A percentile compares a stretch with the other conserved stretches of the same genome.
phyloP scores from a whole-genome alignment of 1,139 yeast species.

The Yamadazyma triangularis region DNA sequence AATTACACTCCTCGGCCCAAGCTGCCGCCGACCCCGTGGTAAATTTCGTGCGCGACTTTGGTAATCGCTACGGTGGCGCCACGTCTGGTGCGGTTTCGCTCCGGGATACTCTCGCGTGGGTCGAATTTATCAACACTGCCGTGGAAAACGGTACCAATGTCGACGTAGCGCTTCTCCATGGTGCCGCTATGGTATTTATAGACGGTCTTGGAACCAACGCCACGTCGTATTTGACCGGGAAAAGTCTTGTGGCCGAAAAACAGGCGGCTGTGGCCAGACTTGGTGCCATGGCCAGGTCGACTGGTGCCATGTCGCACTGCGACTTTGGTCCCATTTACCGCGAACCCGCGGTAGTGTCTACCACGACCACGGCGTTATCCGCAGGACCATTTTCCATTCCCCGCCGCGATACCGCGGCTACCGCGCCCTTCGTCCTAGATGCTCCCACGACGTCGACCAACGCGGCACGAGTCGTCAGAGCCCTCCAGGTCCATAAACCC shows the following conservation, averaged over 20 bases:
- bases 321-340: slow-evolving; percentile 29
- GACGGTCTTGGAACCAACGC: slow-evolving; percentile 92
- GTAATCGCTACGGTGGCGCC: slow-evolving; percentile 63
- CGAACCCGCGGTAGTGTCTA: slow-evolving; percentile 16
- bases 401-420: slow-evolving; percentile 19
- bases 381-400: slow-evolving; percentile 53
- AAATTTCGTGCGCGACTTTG: slow-evolving; percentile 79
- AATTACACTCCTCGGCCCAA: slow-evolving; percentile 30
- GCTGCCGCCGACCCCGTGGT: slow-evolving; percentile 53
- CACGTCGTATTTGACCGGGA: slow-evolving; percentile 76
- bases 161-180: slow-evolving; percentile 60
- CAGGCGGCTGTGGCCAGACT: slow-evolving; percentile 53
- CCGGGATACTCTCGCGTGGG: slow-evolving; percentile 94
- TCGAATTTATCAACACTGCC: slow-evolving; percentile 64
- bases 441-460: slow-evolving; percentile 94
- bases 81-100: slow-evolving; percentile 80
- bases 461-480: slow-evolving; percentile 85
- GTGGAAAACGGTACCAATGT: slow-evolving; percentile 13
- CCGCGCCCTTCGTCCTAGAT: slow-evolving; percentile 56
- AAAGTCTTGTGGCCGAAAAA: slow-evolving; percentile 49
- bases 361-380: slow-evolving; percentile 24
- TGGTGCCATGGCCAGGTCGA: too few species aligned
- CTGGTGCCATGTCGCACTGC: too few species aligned
- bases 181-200: slow-evolving; percentile 92
- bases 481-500: slow-evolving; percentile 88